Conservation (phyloP, 768 basidiomycete species). For the Pleurotus tuber-regium region DNA sequence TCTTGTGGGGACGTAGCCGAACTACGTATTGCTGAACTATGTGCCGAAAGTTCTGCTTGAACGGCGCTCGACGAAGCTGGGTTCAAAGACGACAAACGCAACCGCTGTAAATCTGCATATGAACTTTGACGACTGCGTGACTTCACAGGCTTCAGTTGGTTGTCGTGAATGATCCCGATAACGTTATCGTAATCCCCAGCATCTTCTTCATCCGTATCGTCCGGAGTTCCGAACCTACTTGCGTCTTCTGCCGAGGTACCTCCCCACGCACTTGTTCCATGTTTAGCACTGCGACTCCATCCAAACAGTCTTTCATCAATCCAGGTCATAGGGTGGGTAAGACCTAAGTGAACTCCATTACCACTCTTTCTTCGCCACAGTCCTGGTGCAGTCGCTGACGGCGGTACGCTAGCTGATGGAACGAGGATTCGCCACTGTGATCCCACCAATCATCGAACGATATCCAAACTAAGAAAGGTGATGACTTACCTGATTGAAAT, state of each 20-base stretch:
- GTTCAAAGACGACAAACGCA: constrained; percentile 39
- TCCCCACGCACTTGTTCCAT: constrained; percentile 88
- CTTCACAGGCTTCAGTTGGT: constrained; percentile 32
- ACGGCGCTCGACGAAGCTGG: neutral
- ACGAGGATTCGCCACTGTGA: constrained; percentile 73
- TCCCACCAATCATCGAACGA: constrained; percentile 11
- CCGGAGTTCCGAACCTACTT: constrained; percentile 67
- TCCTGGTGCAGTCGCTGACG: constrained; percentile 71
- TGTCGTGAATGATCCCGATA: constrained; percentile 62
- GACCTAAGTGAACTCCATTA: constrained; percentile 57
- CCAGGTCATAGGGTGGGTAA: constrained; percentile 94
- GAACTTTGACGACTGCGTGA: constrained; percentile 65
- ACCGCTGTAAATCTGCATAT: constrained; percentile 78
- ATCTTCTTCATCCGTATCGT: constrained; percentile 83
- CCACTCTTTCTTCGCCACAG: constrained; percentile 80
- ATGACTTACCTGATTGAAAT: constrained; percentile 72
- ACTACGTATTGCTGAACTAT: neutral
- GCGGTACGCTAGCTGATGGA: constrained; percentile 83
- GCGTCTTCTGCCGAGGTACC: constrained; percentile 52
- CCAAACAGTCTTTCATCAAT: constrained; percentile 93
- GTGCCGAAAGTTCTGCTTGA: neutral
- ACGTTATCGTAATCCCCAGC: constrained; percentile 92
- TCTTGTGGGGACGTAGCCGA: constrained; percentile 16
- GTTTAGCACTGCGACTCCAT: constrained; percentile 75
- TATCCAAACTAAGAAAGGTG: constrained; percentile 6